Percentiles rank a stretch among this genome's conserved stretches.
phyloP scores from a whole-genome alignment of 2,329 filamentous ascomycete species.

The Fusarium pseudonygamai region DNA sequence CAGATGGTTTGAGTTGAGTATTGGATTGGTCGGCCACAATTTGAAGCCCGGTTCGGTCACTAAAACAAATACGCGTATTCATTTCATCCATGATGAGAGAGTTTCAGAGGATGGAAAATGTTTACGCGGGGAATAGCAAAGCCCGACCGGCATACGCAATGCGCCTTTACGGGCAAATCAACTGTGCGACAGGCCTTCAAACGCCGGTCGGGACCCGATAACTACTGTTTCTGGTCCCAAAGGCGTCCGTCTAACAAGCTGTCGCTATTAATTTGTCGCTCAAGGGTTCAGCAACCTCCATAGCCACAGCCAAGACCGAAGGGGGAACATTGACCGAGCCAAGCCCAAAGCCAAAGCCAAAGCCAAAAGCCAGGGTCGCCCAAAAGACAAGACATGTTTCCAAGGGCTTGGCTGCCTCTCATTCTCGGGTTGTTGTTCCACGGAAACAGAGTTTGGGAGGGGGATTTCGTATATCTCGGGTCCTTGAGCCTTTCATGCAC shows the following conservation, averaged over 20 bases:
- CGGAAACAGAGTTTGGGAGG: slow-evolving; percentile 9
- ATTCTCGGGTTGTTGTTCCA: not conserved
- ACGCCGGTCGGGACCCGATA: slow-evolving; percentile 18
- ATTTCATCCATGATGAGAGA: not conserved
- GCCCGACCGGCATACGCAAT: slow-evolving; percentile 8
- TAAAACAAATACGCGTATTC: slow-evolving; percentile 23
- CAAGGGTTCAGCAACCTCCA: slow-evolving; percentile 14
- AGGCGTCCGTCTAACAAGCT: slow-evolving; percentile 22
- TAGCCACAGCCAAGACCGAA: not conserved
- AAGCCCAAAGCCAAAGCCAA: not conserved
- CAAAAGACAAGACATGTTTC: not conserved
- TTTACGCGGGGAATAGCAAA: slow-evolving; percentile 22
- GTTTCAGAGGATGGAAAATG: not conserved
- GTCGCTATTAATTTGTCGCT: slow-evolving; percentile 30
- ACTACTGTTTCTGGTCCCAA: not conserved
- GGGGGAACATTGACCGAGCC: not conserved
- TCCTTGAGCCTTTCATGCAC: slow-evolving; percentile 30
- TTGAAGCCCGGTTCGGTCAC: not conserved
- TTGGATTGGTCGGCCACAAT: not conserved
- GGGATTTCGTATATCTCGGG: slow-evolving; percentile 41
- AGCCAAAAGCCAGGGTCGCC: not conserved
- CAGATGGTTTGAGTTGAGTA: not conserved
- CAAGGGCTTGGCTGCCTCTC: slow-evolving; percentile 11
- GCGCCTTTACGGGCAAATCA: slow-evolving; percentile 2
- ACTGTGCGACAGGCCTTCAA: slow-evolving; percentile 2